Base-by-base conservation (phyloP, 2,329 filamentous ascomycete species). In the Fusarium duplospermum region DNA sequence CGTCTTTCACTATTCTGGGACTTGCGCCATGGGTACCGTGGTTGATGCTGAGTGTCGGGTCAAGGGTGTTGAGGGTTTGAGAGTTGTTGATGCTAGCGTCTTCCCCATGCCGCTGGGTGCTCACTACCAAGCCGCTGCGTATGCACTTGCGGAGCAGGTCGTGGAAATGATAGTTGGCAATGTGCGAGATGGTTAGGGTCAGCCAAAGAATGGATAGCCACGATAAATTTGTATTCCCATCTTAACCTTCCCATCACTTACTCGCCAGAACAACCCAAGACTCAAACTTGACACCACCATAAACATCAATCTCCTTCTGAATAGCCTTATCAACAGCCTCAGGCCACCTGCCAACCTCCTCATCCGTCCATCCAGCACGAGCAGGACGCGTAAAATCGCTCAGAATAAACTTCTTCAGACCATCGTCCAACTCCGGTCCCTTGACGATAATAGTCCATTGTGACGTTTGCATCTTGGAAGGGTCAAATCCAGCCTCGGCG, bases 211-310 rank as follows among this genome's bases (percentile, higher is more conserved):
- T 18, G 14, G 10, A 47, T 47, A 18, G 14, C 42, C 3, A 27
- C 6, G 22, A 47, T 47, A 14, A 2, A 18, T 27, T 47, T 47
- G 14, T 18, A 27, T 47, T 47, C 42, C 10, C 1, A 27, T 47
- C 14, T 47, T 47, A 24, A 27, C 14, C 16, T 8, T 8, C 14
- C 56, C 22, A 35, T 69, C 40, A 76, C 64, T 78, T 79, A 14
- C 22, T 70, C 40, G 76, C 78, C 16, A 80, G 58, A 5, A 79
- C 68, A n/a, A 78, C 67, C 69, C 71, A 79, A 6, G 67, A 59
- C 18, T 79, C 69, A 40, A 78, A 78, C 16, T 61, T 65, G 22
- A 80, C 47, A 1, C 79, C 79, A 0, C 77, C 79, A 60, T 70
- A 35, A 18, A 20, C 47, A 29, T 71, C 72, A 22, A 73, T 52